phyloP scores from a whole-genome alignment of 2,329 filamentous ascomycete species.

The Fusarium abutilonis region DNA sequence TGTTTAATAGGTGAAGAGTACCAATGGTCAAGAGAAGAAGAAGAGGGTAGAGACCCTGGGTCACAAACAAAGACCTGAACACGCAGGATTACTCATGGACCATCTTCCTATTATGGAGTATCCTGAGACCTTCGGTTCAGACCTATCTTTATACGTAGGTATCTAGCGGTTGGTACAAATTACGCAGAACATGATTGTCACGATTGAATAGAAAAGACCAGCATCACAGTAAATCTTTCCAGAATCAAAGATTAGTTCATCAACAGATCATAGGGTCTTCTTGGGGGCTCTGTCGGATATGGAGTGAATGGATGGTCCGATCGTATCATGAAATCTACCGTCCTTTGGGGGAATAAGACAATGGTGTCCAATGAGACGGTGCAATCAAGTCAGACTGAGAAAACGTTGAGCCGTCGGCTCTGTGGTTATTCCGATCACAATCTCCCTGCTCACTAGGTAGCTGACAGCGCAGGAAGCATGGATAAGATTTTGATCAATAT shows the following conservation, averaged over 20 bases:
- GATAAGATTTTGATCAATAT: too few relatives aligned
- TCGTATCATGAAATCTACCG: conserved; percentile 35
- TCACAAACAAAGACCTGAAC: conserved; percentile 5
- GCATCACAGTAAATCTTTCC: conserved; percentile 10
- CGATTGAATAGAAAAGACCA: conserved; percentile 7
- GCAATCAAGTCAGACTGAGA: conserved; percentile 13
- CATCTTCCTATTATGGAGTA: conserved; percentile 4
- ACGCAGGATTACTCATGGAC: conserved; percentile 16
- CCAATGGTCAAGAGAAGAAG: conserved; percentile 3
- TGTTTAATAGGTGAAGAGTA: neutral
- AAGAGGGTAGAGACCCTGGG: neutral
- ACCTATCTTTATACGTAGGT: too few relatives aligned
- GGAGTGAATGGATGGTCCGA: conserved; percentile 21
- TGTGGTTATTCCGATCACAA: conserved; percentile 29
- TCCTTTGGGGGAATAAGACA: conserved; percentile 7
- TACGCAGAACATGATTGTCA: conserved; percentile 11
- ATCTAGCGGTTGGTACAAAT: conserved; percentile 4
- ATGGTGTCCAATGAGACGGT: conserved; percentile 21
- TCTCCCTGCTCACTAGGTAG: too few relatives aligned
- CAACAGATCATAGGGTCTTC: neutral
- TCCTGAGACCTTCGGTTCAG: conserved; percentile 5
- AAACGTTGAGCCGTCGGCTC: conserved; percentile 30
- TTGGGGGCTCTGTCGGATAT: conserved; percentile 24
- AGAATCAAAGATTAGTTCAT: neutral
- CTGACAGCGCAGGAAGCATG: too few relatives aligned